phyloP scores from a whole-genome alignment of 192 early-diverging fungal genomes.

The Funneliformis mosseae region DNA sequence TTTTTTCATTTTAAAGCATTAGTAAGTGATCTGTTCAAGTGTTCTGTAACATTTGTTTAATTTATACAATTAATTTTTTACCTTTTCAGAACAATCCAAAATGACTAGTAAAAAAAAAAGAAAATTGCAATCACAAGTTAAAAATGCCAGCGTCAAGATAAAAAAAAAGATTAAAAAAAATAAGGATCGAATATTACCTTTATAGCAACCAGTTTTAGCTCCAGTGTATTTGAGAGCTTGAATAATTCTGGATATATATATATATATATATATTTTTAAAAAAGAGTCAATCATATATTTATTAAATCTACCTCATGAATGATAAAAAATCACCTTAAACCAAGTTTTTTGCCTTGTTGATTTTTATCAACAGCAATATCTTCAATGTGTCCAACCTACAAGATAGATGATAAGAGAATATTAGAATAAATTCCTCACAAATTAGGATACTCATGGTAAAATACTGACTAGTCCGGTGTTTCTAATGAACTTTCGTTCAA shows the following conservation, averaged over 20 bases:
- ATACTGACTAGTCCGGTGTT: constrained; percentile 67
- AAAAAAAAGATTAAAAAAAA: no score
- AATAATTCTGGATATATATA: constrained; percentile 59
- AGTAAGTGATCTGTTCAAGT: no score
- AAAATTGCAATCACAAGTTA: not conserved
- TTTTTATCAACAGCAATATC: constrained; percentile 66
- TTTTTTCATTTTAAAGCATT: no score
- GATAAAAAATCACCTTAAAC: constrained; percentile 38
- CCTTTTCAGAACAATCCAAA: constrained; percentile 62
- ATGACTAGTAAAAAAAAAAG: constrained; percentile 41
- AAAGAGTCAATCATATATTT: not conserved
- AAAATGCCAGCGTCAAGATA: not conserved
- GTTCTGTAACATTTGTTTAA: not conserved
- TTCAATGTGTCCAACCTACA: constrained; percentile 80
- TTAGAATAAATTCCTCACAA: not conserved
- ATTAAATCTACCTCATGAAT: constrained; percentile 25
- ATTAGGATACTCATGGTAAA: not conserved
- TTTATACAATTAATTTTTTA: constrained; percentile 28
- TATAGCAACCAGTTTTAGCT: constrained; percentile 79
- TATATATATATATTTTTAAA: not conserved
- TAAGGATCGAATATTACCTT: constrained; percentile 50
- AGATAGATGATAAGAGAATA: not conserved
- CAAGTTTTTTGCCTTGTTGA: constrained; percentile 65
- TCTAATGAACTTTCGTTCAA: constrained; percentile 88
- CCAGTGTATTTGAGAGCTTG: constrained; percentile 85